phyloP scores from a whole-genome alignment of 176 grass and related monocot genomes.

The Chloris gayana region DNA sequence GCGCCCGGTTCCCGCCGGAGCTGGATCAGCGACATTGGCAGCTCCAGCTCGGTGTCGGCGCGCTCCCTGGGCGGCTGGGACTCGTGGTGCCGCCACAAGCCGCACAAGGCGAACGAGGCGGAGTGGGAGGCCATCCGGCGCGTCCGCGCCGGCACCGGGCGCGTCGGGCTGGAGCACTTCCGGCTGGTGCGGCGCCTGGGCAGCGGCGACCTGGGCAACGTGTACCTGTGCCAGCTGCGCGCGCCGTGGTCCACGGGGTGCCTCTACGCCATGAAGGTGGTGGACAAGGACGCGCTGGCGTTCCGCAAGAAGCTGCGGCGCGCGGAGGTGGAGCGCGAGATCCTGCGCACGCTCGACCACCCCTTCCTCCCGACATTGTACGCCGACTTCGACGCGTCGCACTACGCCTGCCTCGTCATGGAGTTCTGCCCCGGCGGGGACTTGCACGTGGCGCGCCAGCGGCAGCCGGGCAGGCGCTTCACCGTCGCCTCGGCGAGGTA shows the following conservation, averaged over 20 bases:
- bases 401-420: slow-evolving; percentile 95
- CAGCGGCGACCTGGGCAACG: slow-evolving; percentile 86
- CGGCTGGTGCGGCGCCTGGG: slow-evolving; percentile 75
- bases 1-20: slow-evolving; percentile 63
- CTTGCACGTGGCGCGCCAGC: slow-evolving; percentile 79
- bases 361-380: slow-evolving; percentile 90
- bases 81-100: slow-evolving; percentile 47
- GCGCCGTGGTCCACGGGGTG: slow-evolving; percentile 54
- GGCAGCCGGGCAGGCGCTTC: slow-evolving; percentile 70
- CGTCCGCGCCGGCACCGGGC: slow-evolving; percentile 46
- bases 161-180: slow-evolving; percentile 85
- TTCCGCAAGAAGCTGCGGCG: slow-evolving; percentile 87
- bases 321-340: slow-evolving; percentile 82
- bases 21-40: slow-evolving; percentile 83
- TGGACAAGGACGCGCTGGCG: slow-evolving; percentile 76
- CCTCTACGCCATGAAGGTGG: slow-evolving; percentile 91
- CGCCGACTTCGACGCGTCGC: slow-evolving; percentile 81
- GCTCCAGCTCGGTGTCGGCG: slow-evolving; percentile 74
- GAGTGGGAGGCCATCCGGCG: slow-evolving; percentile 85
- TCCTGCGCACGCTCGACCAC: slow-evolving; percentile 78
- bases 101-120: slow-evolving; percentile 82
- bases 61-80: slow-evolving; percentile 42
- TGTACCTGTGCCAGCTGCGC: slow-evolving; percentile 83
- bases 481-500: slow-evolving; percentile 62
- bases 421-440: slow-evolving; percentile 95